These are phyloP conservation scores for Pleodorina starrii DNA, from an alignment of 139 green algal genomes.

Conservation along the genomic window DNA sequence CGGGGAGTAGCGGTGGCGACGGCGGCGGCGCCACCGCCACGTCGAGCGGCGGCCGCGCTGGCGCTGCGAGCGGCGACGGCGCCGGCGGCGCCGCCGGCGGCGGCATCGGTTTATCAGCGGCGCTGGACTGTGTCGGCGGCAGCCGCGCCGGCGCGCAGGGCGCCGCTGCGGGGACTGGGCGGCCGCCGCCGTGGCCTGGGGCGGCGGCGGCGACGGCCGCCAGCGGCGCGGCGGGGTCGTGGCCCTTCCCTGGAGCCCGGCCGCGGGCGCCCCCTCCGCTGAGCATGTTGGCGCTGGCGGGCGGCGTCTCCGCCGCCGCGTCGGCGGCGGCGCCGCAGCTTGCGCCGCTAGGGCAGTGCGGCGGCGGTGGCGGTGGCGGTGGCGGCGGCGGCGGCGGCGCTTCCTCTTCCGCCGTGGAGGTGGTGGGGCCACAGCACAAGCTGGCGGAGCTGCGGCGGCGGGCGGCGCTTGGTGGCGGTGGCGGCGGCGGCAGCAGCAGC, in stretches of 20 bases:
- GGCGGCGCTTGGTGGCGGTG: neutral
- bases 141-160: neutral
- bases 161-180: neutral
- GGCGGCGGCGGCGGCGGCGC: too few relatives aligned
- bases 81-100: neutral
- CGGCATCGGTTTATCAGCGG: conserved; percentile 13
- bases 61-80: neutral
- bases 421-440: conserved; percentile 23
- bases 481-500: neutral
- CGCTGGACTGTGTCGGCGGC: neutral
- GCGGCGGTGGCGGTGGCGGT: neutral
- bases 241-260: neutral
- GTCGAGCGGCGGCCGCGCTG: neutral
- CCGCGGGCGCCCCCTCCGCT: neutral
- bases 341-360: neutral
- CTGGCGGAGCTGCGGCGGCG: conserved; percentile 18
- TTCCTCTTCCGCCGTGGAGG: neutral
- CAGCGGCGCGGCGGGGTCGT: neutral
- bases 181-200: neutral
- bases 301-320: neutral
- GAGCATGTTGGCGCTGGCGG: conserved; percentile 11
- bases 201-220: neutral
- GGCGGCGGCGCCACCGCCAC: neutral
- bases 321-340: neutral
- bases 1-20: neutral